Percentiles rank a stretch among this genome's conserved stretches.
Evolutionary conservation across 2,329 filamentous ascomycete genomes (phyloP).

Genomic region (Sporothrix mexicana): DNA sequence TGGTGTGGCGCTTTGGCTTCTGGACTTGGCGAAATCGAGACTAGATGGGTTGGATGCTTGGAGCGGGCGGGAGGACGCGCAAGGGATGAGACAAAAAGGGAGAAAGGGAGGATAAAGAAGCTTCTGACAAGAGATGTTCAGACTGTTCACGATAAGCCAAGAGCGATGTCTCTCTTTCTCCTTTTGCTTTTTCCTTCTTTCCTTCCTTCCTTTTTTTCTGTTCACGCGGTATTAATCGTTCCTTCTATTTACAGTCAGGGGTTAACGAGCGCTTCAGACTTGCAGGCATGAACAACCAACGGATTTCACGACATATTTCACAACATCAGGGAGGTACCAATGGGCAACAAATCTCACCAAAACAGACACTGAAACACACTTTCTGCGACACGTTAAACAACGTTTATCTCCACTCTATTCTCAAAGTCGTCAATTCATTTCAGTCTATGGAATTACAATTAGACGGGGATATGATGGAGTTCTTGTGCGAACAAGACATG

Average conservation of each 20-base stretch:
- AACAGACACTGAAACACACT: neutral
- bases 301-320: neutral
- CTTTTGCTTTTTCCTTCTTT: neutral
- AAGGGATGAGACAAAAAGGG: neutral
- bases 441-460: conserved; percentile 14
- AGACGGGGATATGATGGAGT: neutral
- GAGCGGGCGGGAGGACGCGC: conserved; percentile 8
- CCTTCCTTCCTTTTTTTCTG: neutral
- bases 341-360: neutral
- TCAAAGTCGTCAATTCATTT: conserved; percentile 4
- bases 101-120: neutral
- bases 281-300: neutral
- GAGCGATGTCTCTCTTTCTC: neutral
- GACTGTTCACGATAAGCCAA: neutral
- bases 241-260: conserved; percentile 4
- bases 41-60: neutral
- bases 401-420: neutral
- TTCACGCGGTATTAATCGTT: neutral
- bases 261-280: neutral
- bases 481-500: conserved; percentile 23
- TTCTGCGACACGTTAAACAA: neutral
- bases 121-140: neutral
- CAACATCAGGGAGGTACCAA: neutral
- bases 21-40: neutral
- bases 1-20: conserved; percentile 1